phyloP scores from a whole-genome alignment of 2,329 filamentous ascomycete species.

The Chaetomium sp. region DNA sequence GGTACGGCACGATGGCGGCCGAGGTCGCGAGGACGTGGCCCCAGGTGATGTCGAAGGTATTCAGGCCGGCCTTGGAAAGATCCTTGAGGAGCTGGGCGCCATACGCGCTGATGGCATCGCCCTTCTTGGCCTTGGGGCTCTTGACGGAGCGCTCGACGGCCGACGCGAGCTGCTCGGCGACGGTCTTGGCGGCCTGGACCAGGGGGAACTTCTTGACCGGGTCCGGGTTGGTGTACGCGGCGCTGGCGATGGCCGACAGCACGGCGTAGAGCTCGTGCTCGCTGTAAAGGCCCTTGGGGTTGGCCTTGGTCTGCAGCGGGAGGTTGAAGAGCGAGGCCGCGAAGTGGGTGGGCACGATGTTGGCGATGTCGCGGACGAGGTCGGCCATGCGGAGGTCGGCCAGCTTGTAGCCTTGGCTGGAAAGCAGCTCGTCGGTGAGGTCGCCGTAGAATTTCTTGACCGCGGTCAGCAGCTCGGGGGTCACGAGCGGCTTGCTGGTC shows the following conservation, averaged over 20 bases:
- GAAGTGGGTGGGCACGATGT: constrained; percentile 59
- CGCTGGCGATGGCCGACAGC: constrained; percentile 58
- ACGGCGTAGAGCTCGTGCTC: constrained; percentile 55
- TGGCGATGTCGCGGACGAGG: constrained; percentile 62
- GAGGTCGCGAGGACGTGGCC: constrained; percentile 63
- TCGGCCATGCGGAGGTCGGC: constrained; percentile 59
- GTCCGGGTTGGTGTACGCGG: constrained; percentile 62
- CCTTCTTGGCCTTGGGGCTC: constrained; percentile 43
- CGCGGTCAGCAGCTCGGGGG: constrained; percentile 53
- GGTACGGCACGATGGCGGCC: constrained; percentile 61
- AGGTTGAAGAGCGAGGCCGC: constrained; percentile 57
- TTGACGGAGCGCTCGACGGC: constrained; percentile 61
- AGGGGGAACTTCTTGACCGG: constrained; percentile 60
- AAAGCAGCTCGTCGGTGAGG: constrained; percentile 55
- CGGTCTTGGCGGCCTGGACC: constrained; percentile 49
- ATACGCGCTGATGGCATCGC: constrained; percentile 53
- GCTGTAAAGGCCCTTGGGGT: constrained; percentile 51
- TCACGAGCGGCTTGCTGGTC: constrained; percentile 53
- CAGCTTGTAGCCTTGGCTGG: constrained; percentile 59
- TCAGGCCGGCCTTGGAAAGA: constrained; percentile 57
- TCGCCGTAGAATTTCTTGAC: constrained; percentile 62
- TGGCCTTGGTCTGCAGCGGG: constrained; percentile 57
- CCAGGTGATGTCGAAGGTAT: constrained; percentile 61
- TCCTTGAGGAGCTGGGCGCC: constrained; percentile 60
- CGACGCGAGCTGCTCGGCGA: constrained; percentile 53